Evolutionary conservation across 2,329 filamentous ascomycete genomes (phyloP), one percentile per base, ranked within the genome.

Genomic region (Pseudocercospora musae): DNA sequence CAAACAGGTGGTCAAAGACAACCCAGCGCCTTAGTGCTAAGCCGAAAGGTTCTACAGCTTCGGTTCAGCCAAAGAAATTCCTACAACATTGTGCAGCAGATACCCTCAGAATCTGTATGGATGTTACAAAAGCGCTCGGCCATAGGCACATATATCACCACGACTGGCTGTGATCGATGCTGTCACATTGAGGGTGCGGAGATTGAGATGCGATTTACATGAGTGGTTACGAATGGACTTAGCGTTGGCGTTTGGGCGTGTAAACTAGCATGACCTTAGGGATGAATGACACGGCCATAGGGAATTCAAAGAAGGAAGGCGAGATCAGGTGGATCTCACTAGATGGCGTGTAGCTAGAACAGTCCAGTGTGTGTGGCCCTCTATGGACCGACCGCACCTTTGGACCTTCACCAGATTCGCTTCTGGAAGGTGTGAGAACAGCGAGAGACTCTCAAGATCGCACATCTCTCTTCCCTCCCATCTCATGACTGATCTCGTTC

Each of bases 1-100:
- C 66, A 88, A 87, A 74, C 87, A 90, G 63, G 88, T 96, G 20
- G 95, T 99, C 61, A 89, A 87, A 71, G 92, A 97, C 68, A 96
- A 98, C 76, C 91, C 90, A 13, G 88, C 90, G 54, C 89, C 89
- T 31, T 75, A 62, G 57, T 42, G 58, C 25, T 21, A 13, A 29
- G 60, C 55, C 25, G 44, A 23, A 23, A 42, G 40, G 10, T 54
- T 46, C 44, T 21, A 27, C 15, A 40, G 2, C 37, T 2, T 40
- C 4, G 37, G n/a, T 6, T 1, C 18, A 8, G 37, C 15, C 37
- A 40, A 40, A 18, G 15, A 40, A 40, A 15, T 1, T 15, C 7
- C 4, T 5, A 40, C 37, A 15, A 27, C 15, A n/a, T 18, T 48
- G 33, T 13, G 33, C 37, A 18, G 37, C 37, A 40, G 37, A 8